phyloP scores from a whole-genome alignment of 345 rosid genomes.

The Cardamine occulta region DNA sequence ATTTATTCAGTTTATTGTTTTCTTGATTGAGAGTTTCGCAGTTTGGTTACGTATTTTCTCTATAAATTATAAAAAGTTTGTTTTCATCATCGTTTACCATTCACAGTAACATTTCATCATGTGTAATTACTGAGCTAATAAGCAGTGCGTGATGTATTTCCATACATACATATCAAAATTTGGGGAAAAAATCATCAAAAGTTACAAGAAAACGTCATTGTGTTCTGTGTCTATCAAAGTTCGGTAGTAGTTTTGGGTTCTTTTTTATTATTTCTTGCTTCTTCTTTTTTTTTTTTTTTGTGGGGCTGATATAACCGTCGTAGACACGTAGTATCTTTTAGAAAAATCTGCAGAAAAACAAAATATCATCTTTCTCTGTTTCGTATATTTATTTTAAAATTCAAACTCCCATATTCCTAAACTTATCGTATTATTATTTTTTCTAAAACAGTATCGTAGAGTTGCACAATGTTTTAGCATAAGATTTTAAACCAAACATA shows the following conservation, averaged over 20 bases:
- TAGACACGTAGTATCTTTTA: not conserved
- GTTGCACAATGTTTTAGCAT: not conserved
- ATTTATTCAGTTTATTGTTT: not conserved
- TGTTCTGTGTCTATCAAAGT: constrained; percentile 26
- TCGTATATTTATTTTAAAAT: not conserved
- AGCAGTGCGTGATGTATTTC: constrained; percentile 36
- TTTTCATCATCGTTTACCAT: constrained; percentile 23
- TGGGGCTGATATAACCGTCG: constrained; percentile 3
- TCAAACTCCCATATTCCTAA: not conserved
- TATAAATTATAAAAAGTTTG: not conserved
- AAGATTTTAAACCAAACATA: not conserved
- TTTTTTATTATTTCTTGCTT: constrained; percentile 15
- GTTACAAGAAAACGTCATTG: constrained; percentile 18
- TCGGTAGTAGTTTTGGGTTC: constrained; percentile 29
- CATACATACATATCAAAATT: constrained; percentile 22
- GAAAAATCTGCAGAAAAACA: not conserved
- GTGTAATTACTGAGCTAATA: constrained; percentile 26
- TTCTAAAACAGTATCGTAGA: not conserved
- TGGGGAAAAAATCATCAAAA: constrained; percentile 1
- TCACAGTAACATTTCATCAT: constrained; percentile 31
- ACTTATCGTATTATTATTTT: not conserved
- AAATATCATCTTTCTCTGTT: constrained; percentile 5
- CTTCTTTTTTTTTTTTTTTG: not conserved
- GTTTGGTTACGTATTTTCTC: not conserved
- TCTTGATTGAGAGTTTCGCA: constrained; percentile 7